These are phyloP conservation scores for Parathielavia appendiculata DNA, from an alignment of 495 filamentous ascomycete species.

Conservation along the genomic window DNA sequence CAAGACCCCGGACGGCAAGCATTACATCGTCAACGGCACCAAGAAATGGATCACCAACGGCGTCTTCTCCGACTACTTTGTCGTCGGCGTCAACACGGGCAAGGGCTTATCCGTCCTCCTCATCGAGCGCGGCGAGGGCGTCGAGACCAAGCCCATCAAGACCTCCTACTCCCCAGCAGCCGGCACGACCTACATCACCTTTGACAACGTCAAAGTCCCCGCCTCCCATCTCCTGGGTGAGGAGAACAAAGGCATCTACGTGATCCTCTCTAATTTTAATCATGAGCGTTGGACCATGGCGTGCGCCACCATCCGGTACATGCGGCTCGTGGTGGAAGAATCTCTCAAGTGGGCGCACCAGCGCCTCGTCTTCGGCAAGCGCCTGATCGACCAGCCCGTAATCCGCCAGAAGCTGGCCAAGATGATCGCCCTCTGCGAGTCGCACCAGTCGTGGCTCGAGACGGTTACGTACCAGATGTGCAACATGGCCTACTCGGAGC, in stretches of 20 bases:
- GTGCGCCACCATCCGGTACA: constrained; percentile 57
- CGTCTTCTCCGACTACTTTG: constrained; percentile 77
- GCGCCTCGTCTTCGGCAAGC: constrained; percentile 79
- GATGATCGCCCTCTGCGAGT: constrained; percentile 78
- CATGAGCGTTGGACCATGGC: constrained; percentile 72
- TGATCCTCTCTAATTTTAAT: constrained; percentile 87
- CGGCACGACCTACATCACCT: constrained; percentile 75
- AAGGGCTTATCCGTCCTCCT: constrained; percentile 78
- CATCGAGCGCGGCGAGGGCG: constrained; percentile 63
- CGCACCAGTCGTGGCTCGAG: constrained; percentile 83
- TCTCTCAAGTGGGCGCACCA: constrained; percentile 88
- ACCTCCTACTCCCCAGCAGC: constrained; percentile 77
- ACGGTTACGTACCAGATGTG: constrained; percentile 78
- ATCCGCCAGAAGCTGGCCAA: constrained; percentile 84
- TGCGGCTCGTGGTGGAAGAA: constrained; percentile 70
- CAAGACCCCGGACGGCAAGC: constrained; percentile 76
- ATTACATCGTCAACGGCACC: constrained; percentile 83
- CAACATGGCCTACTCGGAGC: constrained; percentile 74
- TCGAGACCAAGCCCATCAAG: constrained; percentile 77
- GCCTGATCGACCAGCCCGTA: constrained; percentile 75
- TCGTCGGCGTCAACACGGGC: constrained; percentile 72
- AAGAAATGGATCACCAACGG: constrained; percentile 97
- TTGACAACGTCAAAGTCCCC: constrained; percentile 83
- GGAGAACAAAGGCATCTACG: constrained; percentile 81
- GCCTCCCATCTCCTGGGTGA: constrained; percentile 72